Conservation (phyloP, 2,329 filamentous ascomycete species). For the Neofusicoccum sp. region DNA sequence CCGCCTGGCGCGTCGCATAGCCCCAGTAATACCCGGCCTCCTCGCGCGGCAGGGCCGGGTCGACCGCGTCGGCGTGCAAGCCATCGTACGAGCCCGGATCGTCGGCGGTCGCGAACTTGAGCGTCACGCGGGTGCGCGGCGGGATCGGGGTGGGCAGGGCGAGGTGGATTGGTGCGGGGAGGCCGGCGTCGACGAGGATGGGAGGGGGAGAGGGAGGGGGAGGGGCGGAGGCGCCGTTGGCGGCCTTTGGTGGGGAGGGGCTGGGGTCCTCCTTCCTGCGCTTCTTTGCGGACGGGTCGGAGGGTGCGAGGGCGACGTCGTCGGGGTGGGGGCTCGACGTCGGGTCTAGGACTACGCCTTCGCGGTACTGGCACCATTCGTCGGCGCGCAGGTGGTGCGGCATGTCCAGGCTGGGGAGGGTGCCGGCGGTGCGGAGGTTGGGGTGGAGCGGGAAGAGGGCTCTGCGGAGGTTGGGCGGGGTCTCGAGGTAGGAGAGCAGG, state of each 20-base stretch:
- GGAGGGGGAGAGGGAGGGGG: neutral
- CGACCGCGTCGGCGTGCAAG: slow-evolving; percentile 61
- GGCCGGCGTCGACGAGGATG: slow-evolving; percentile 54
- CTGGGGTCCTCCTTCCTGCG: slow-evolving; percentile 36
- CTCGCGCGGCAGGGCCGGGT: slow-evolving; percentile 69
- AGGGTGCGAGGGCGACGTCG: slow-evolving; percentile 8
- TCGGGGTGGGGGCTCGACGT: neutral
- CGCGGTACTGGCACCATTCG: slow-evolving; percentile 79
- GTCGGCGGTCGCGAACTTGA: slow-evolving; percentile 60
- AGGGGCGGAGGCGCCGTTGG: neutral
- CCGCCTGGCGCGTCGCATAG: slow-evolving; percentile 68
- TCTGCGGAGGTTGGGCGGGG: slow-evolving; percentile 78
- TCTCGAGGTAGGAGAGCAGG: slow-evolving; percentile 79
- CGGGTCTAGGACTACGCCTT: slow-evolving; percentile 66
- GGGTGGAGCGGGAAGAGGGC: slow-evolving; percentile 76
- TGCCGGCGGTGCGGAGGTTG: slow-evolving; percentile 72
- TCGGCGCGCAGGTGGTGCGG: slow-evolving; percentile 77
- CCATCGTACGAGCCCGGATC: slow-evolving; percentile 35
- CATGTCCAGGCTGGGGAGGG: slow-evolving; percentile 78
- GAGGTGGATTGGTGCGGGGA: slow-evolving; percentile 45
- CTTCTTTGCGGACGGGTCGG: slow-evolving; percentile 38
- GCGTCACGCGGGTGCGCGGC: slow-evolving; percentile 71
- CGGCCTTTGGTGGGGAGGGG: slow-evolving; percentile 22
- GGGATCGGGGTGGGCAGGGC: slow-evolving; percentile 65
- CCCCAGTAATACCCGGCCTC: slow-evolving; percentile 87